Evolutionary conservation across 2,329 filamentous ascomycete genomes (phyloP), one percentile per base, ranked within the genome.

Genomic region (Fusarium sacchari): DNA sequence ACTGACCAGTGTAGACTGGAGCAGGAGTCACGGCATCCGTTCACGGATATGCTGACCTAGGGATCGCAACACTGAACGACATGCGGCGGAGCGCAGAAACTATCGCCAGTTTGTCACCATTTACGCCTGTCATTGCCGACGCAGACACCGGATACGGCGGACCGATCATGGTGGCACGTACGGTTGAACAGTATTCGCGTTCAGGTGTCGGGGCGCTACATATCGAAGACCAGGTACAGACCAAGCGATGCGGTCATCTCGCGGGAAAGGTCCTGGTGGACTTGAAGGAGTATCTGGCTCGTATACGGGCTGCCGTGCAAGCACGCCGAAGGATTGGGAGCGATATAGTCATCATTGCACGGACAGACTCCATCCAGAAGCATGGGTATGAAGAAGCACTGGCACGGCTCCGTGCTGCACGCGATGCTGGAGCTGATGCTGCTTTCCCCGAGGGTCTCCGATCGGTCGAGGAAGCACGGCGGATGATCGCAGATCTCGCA

Each of bases 61-160:
- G 59, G n/a, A 61, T 57, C 20, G 37, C 49, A 36, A 61, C 49
- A 61, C 30, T 61, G 7, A 61, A 61, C 26, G 59, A 61, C n/a
- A 61, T 61, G 59, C 28, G 47, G 5, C 59, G 11, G 47, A 61
- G 59, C 24, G 49, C 59, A 57, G 59, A 61, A 28, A 57, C 53
- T 30, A 44, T 61, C 17, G 49, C 59, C 28, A 61, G 22, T 34
- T 36, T 61, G 17, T 61, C 59, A 10, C 30, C 47, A 24, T 37
- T 26, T 10, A 57, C 37, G n/a, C 47, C 59, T 36, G 37, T 61
- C 12, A 61, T 56, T 34, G 37, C 49, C 5, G 59, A 61, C 18
- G 47, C 59, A 17, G 49, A 61, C 24, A 61, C 59, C 20, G 49
- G 59, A 10, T 61, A 61, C 49, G 59, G 59, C 15, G 49, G 49